These are phyloP conservation scores for Mycena pura DNA, from an alignment of 768 basidiomycete genomes.

Conservation along the genomic window DNA sequence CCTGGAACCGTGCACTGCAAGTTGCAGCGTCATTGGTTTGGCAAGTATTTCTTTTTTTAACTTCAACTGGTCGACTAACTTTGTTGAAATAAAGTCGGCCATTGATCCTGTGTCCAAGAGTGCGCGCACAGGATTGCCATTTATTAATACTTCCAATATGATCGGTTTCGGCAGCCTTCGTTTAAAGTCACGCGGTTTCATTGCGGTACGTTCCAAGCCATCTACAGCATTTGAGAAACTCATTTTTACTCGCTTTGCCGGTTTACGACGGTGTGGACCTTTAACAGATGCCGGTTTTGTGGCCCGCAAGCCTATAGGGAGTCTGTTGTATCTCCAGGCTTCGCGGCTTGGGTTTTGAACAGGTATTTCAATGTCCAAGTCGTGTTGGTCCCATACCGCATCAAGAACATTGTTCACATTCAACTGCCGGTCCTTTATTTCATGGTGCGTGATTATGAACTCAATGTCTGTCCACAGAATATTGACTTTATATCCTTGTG, in stretches of 20 bases:
- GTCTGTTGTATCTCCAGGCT: background rate
- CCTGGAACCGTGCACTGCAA: conserved; percentile 40
- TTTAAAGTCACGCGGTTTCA: conserved; percentile 12
- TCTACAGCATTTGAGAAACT: background rate
- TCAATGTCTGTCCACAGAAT: background rate
- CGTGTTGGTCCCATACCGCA: conserved; percentile 1
- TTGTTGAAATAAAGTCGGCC: conserved; percentile 40
- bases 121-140: background rate
- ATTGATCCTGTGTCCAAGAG: conserved; percentile 27
- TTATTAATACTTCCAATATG: background rate
- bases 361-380: background rate
- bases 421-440: background rate
- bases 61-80: conserved; percentile 39
- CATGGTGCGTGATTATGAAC: background rate
- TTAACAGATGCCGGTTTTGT: background rate
- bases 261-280: too few relatives aligned
- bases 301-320: background rate
- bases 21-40: conserved; percentile 38
- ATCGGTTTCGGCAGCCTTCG: background rate
- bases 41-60: conserved; percentile 25
- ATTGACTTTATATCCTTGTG: background rate
- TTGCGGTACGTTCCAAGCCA: conserved; percentile 5
- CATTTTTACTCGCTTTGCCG: too few relatives aligned
- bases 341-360: too few relatives aligned
- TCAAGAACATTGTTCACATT: background rate